Base-by-base conservation (phyloP, 2,329 filamentous ascomycete species). In the Stachybotrys chartarum region DNA sequence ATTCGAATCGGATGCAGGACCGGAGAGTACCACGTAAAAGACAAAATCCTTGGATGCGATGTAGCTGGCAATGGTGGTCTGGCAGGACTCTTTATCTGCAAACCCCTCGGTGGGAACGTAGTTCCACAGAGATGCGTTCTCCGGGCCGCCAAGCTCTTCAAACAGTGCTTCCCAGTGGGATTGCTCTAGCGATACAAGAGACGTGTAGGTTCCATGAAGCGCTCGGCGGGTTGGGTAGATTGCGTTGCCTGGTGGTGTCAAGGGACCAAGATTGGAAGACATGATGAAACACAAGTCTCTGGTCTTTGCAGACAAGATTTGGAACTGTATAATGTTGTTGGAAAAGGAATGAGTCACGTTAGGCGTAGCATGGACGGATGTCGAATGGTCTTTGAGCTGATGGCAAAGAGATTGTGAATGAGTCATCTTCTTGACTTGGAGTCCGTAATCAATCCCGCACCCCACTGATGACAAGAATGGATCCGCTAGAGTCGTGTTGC, bases 11-110 rank as follows among this genome's bases (percentile, higher is more conserved):
- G 56, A 58, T 14, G 51, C 59, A 4, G 61, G 64, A 0, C 62
- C 62, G 4, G 73, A 72, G 16, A 78, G 63, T 30, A 81, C 71
- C 12, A 75, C 69, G 60, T 73, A 82, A 61, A 73, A 76, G 45
- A 75, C 62, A 0, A 71, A 68, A 55, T 77, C 72, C 1, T 60
- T 54, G 0, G 67, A 68, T 3, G 50, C 57, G 39, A 35, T 14
- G 7, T 51, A 51, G 16, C 32, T 30, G 31, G 12, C 11, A 8
- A n/a, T 17, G 30, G 6, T 14, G n/a, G 11, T 10, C 31, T 51
- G 10, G 49, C 8, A 30, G 11, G 49, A 32, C 24, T 47, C 35
- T 42, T 42, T 42, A 14, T 47, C 45, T 17, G 30, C n/a, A 16
- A 30, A 30, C 6, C 7, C 12, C 5, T 51, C 7, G 8, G 30